Percentiles rank a stretch among this genome's conserved stretches.
Conservation (phyloP, 2,329 filamentous ascomycete genomes). For the Ceratocystis papillata region DNA sequence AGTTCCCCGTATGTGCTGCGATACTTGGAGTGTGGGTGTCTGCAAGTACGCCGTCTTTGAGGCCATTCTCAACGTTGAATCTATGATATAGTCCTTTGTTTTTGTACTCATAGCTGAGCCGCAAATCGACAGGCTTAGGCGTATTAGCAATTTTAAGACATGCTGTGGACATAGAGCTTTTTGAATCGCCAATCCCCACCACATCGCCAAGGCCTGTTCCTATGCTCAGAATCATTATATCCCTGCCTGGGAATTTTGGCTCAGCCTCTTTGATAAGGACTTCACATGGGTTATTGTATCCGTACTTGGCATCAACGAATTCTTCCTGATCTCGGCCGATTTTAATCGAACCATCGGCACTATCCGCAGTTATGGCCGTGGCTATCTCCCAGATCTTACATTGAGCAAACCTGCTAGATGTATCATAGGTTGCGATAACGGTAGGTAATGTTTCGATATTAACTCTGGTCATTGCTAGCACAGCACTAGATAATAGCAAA, state of each 20-base stretch:
- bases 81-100: conserved; percentile 24
- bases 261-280: conserved; percentile 29
- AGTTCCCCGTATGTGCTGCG: conserved; percentile 27
- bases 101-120: background rate
- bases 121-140: background rate
- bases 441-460: conserved; percentile 24
- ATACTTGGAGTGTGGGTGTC: conserved; percentile 26
- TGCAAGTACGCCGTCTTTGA: conserved; percentile 27
- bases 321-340: conserved; percentile 28
- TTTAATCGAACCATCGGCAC: conserved; percentile 28
- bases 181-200: conserved; percentile 25
- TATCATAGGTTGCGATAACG: conserved; percentile 29
- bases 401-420: conserved; percentile 23
- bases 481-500: background rate
- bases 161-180: background rate
- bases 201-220: conserved; percentile 28
- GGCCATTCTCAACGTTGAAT: conserved; percentile 29
- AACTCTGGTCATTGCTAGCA: background rate
- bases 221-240: conserved; percentile 27
- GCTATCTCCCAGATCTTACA: conserved; percentile 30
- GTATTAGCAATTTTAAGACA: rapidly evolving
- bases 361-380: conserved; percentile 29
- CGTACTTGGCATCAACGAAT: conserved; percentile 30
- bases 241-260: conserved; percentile 26
- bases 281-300: conserved; percentile 31